A percentile compares a stretch with the other conserved stretches of the same genome.
phyloP scores from a whole-genome alignment of 495 filamentous ascomycete species.

The Pseudevernia furfuracea region DNA sequence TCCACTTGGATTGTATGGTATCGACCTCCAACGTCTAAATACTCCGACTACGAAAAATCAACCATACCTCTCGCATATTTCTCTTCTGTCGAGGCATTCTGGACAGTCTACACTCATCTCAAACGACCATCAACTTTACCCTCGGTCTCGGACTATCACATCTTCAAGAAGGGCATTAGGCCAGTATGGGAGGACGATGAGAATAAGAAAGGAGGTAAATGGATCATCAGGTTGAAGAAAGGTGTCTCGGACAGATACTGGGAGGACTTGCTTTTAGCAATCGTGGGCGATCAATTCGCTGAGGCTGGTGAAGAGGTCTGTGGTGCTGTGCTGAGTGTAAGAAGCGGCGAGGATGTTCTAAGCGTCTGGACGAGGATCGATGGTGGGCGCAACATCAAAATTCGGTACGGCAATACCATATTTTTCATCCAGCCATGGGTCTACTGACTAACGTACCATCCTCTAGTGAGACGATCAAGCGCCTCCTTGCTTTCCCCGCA shows the following conservation, averaged over 20 bases:
- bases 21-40: conserved; percentile 88
- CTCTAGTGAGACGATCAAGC: conserved; percentile 82
- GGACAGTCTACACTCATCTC: conserved; percentile 82
- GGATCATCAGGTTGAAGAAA: conserved; percentile 93
- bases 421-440: conserved; percentile 3
- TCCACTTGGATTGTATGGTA: conserved; percentile 97
- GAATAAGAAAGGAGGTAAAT: conserved; percentile 93
- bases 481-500: conserved; percentile 70
- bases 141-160: conserved; percentile 92
- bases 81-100: conserved; percentile 83
- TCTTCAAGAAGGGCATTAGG: conserved; percentile 94
- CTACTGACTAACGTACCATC: conserved; percentile 11
- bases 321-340: conserved; percentile 84
- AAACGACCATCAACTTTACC: conserved; percentile 83
- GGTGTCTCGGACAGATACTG: conserved; percentile 95
- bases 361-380: conserved; percentile 95
- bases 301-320: conserved; percentile 93
- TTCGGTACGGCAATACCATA: conserved; percentile 55
- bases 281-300: conserved; percentile 90
- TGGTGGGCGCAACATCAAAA: conserved; percentile 90
- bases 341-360: conserved; percentile 92
- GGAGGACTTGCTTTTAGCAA: conserved; percentile 87
- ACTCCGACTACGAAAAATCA: conserved; percentile 97
- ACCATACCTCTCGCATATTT: conserved; percentile 77
- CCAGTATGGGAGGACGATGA: conserved; percentile 98